phyloP scores from a whole-genome alignment of 2,329 filamentous ascomycete species.

The Colletotrichum abscissum region DNA sequence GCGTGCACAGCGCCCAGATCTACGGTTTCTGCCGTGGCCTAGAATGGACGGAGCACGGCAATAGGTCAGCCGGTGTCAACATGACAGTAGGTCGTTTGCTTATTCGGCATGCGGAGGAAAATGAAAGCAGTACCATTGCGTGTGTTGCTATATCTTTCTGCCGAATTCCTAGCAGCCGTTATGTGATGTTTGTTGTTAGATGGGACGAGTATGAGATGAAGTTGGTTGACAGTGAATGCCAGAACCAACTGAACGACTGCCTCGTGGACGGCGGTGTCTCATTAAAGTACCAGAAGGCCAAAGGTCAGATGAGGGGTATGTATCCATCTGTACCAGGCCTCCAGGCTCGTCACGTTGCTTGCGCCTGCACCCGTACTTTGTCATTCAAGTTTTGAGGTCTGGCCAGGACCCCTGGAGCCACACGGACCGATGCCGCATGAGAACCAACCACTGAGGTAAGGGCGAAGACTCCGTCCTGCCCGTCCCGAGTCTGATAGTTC shows the following conservation, averaged over 20 bases:
- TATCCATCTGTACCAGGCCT: neutral
- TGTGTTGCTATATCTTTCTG: neutral
- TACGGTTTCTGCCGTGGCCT: conserved; percentile 66
- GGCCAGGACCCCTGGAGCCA: neutral
- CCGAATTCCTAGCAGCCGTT: neutral
- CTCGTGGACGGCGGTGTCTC: neutral
- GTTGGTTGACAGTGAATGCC: neutral
- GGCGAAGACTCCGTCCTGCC: neutral
- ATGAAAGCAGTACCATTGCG: neutral
- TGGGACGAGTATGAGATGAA: neutral
- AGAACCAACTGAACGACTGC: neutral
- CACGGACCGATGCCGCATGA: neutral
- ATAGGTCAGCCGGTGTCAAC: neutral
- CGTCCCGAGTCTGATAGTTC: neutral
- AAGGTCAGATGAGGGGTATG: neutral
- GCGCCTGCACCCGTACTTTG: too few relatives aligned
- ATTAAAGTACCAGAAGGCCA: neutral
- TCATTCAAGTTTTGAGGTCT: neutral
- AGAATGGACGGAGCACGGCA: neutral
- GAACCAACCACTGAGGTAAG: neutral
- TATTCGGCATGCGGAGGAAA: neutral
- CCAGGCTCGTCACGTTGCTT: neutral
- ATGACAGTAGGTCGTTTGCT: neutral
- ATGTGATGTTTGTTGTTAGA: neutral
- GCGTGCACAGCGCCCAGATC: conserved; percentile 59